Evolutionary conservation across 2,329 filamentous ascomycete species (phyloP), one percentile per base, ranked within the genome.

Genomic region (Apiospora phragmitis): DNA sequence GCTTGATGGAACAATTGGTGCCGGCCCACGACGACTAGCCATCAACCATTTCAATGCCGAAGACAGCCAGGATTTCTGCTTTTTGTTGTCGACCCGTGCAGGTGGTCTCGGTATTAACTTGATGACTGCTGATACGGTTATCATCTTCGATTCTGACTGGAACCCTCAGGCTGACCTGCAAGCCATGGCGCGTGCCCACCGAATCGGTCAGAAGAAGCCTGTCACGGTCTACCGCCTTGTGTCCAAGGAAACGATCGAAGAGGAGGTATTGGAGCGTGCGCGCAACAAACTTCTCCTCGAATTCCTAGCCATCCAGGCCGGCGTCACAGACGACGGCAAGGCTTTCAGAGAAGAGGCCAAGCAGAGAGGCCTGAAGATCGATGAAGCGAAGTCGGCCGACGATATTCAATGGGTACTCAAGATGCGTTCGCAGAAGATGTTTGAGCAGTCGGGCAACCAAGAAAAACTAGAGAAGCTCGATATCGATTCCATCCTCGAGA

Each of bases 141-240:
- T 99, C 76, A 92, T 99, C 62, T 99, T 98, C 77, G 97, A 99
- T 80, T 98, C 96, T 0, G 95, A 98, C 78, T 99, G 97, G 96
- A 99, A 99, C 76, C 97, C 96, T 24, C 96, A 99, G 80, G 96
- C 96, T 8, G 97, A 99, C 85, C 85, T 99, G 75, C 96, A 99
- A 81, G 96, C 96, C 51, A 99, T 99, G 96, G 96, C 96, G 71
- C 92, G 96, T 82, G 97, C 97, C 71, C 97, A 99, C 83, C 93
- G 96, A 81, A 99, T 99, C 74, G 96, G 96, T 3, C 96, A 99
- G 80, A 97, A 96, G 80, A 94, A 92, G 73, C 95, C 96, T 8
- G 96, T 99, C 74, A 98, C 93, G 74, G 95, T 99, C 68, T 99
- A 98, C 79, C 92, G 97, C 45, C 88, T 99, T 8, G 95, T 99